phyloP scores from a whole-genome alignment of 202 grass and related monocot genomes.

The Zoysia matrella region DNA sequence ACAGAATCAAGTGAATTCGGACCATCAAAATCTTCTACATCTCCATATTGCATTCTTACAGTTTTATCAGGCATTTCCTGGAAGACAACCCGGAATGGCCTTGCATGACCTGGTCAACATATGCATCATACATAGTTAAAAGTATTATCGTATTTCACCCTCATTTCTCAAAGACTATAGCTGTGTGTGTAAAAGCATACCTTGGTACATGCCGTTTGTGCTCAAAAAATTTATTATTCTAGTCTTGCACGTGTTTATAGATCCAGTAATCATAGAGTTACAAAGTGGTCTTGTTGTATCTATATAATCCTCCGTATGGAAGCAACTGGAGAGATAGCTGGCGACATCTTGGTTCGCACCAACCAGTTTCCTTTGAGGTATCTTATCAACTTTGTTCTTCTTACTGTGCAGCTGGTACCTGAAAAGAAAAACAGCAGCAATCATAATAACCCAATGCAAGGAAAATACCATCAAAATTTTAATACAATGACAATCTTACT shows the following conservation, averaged over 20 bases:
- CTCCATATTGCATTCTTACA: conserved; percentile 79
- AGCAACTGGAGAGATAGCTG: conserved; percentile 51
- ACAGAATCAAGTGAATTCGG: conserved; percentile 55
- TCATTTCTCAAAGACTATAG: conserved; percentile 12
- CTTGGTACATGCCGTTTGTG: conserved; percentile 57
- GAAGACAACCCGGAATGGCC: conserved; percentile 62
- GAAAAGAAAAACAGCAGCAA: conserved; percentile 42
- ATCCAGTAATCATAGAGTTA: conserved; percentile 68
- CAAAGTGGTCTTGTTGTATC: conserved; percentile 75
- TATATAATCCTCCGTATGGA: conserved; percentile 65
- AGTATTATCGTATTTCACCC: no score
- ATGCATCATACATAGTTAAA: no score
- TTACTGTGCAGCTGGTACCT: conserved; percentile 71
- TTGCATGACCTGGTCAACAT: conserved; percentile 42
- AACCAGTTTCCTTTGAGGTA: conserved; percentile 54
- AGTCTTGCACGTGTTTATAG: conserved; percentile 76
- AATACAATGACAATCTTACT: neutral
- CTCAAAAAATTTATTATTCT: conserved; percentile 66
- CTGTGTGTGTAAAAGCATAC: conserved; percentile 48
- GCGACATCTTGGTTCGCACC: conserved; percentile 47
- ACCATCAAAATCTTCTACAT: conserved; percentile 73
- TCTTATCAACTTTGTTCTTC: conserved; percentile 77
- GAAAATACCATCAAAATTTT: conserved; percentile 34
- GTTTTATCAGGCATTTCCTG: conserved; percentile 75
- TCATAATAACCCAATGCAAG: conserved; percentile 25